Evolutionary conservation across 768 basidiomycete genomes (phyloP).

Genomic region (Chalciporus pseudorubinellus): DNA sequence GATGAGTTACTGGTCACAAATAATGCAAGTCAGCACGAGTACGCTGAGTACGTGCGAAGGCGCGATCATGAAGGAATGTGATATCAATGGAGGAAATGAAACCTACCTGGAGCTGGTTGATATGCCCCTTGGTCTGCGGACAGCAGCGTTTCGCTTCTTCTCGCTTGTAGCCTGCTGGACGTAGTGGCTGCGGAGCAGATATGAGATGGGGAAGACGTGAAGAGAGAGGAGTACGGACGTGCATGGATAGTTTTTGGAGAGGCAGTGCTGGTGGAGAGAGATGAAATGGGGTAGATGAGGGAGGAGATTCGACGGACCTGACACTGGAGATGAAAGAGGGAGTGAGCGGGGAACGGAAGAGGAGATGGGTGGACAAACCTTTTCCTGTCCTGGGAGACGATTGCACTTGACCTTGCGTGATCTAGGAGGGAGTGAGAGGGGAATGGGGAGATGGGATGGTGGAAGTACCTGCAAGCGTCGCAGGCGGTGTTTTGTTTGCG

Average conservation of each 20-base stretch:
- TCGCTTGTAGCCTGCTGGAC: slow-evolving; percentile 85
- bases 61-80: not conserved
- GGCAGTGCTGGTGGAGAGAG: slow-evolving; percentile 61
- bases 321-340: slow-evolving; percentile 44
- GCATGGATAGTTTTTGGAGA: slow-evolving; percentile 88
- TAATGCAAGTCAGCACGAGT: slow-evolving; percentile 26
- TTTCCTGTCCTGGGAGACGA: slow-evolving; percentile 76
- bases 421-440: slow-evolving; percentile 36
- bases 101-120: slow-evolving; percentile 49
- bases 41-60: slow-evolving; percentile 24
- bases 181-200: slow-evolving; percentile 51
- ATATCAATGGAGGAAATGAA: not conserved
- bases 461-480: slow-evolving; percentile 82
- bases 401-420: slow-evolving; percentile 89
- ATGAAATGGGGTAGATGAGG: slow-evolving; percentile 6
- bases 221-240: slow-evolving; percentile 56
- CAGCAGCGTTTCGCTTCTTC: slow-evolving; percentile 65
- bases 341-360: slow-evolving; percentile 6
- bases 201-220: slow-evolving; percentile 18
- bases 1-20: slow-evolving; percentile 20
- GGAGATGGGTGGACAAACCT: slow-evolving; percentile 46
- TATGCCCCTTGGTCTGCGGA: slow-evolving; percentile 65
- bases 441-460: slow-evolving; percentile 8
- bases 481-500: slow-evolving; percentile 92
- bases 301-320: slow-evolving; percentile 47